A percentile compares a stretch with the other conserved stretches of the same genome.
These are phyloP conservation scores for Dionaea muscipula DNA, from an alignment of 179 eudicot genomes.

Conservation along the genomic window DNA sequence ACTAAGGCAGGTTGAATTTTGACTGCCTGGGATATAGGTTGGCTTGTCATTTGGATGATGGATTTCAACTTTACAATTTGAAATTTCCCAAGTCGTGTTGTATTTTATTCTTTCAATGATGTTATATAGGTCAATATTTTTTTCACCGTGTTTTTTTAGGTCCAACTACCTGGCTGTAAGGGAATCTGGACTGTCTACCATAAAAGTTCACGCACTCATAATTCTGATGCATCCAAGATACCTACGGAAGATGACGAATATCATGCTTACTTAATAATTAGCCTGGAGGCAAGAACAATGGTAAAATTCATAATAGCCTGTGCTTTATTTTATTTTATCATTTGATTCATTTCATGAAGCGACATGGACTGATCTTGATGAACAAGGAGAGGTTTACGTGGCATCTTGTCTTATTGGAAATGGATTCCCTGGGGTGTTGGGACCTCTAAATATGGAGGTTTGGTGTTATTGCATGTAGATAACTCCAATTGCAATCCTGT, in stretches of 20 bases:
- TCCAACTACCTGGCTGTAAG: constrained; percentile 73
- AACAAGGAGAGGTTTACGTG: too few species aligned
- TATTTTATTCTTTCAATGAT: background rate
- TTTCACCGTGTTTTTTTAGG: constrained; percentile 31
- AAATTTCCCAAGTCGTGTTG: too few species aligned
- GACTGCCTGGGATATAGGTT: too few species aligned
- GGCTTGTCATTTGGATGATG: too few species aligned
- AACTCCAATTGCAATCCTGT: too few species aligned
- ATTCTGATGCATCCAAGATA: constrained; percentile 54
- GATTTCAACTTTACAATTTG: too few species aligned
- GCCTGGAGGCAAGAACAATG: constrained; percentile 89
- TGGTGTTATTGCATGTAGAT: too few species aligned
- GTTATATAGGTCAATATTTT: background rate
- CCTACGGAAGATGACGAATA: constrained; percentile 79
- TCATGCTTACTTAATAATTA: constrained; percentile 90
- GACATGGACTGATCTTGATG: too few species aligned
- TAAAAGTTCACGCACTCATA: constrained; percentile 70
- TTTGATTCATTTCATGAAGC: background rate
- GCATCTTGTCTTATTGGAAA: too few species aligned
- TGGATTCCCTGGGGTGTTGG: too few species aligned
- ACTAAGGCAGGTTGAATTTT: too few species aligned
- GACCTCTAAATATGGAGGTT: too few species aligned
- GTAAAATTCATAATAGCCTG: constrained; percentile 22
- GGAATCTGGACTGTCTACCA: constrained; percentile 99
- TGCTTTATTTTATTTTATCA: background rate